Evolutionary conservation across 108 stramenopile genomes (phyloP).

Genomic region (Cyclotella kingstonii): DNA sequence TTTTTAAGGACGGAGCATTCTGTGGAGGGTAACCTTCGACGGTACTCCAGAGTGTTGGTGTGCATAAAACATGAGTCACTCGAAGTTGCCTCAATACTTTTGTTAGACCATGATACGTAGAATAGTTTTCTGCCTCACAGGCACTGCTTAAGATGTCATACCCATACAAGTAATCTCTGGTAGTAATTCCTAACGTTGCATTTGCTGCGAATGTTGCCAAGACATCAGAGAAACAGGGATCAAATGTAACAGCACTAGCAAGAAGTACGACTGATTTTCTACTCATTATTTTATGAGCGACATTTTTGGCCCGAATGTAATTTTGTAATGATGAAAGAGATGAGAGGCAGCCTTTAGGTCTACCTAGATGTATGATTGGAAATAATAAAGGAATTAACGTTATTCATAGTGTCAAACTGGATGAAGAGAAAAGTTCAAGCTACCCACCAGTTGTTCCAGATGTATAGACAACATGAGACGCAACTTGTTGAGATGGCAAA

Average conservation of each 20-base stretch:
- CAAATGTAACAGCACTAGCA: slow-evolving; percentile 79
- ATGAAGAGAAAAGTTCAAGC: background rate
- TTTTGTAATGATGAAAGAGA: slow-evolving; percentile 59
- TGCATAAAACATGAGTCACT: slow-evolving; percentile 76
- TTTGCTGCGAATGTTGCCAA: slow-evolving; percentile 61
- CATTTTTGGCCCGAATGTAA: slow-evolving; percentile 70
- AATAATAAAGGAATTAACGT: background rate
- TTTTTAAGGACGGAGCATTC: slow-evolving; percentile 43
- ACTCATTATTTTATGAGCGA: slow-evolving; percentile 45
- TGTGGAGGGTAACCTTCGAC: slow-evolving; percentile 27
- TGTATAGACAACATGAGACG: slow-evolving; percentile 91
- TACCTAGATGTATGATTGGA: slow-evolving; percentile 32
- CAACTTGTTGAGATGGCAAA: background rate
- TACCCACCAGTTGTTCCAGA: slow-evolving; percentile 80
- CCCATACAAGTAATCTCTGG: slow-evolving; percentile 41
- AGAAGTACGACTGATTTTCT: slow-evolving; percentile 58
- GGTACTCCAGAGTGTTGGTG: slow-evolving; percentile 76
- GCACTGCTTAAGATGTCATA: slow-evolving; percentile 7
- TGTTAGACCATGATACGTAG: slow-evolving; percentile 16
- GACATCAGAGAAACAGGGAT: slow-evolving; percentile 82
- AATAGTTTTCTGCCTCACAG: background rate
- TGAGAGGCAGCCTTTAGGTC: slow-evolving; percentile 89
- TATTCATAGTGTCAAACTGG: background rate
- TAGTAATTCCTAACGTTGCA: slow-evolving; percentile 56
- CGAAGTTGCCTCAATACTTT: slow-evolving; percentile 31